These are phyloP conservation scores for Incumbomyces lentus DNA, from an alignment of 2,329 filamentous ascomycete genomes.

Conservation along the genomic window DNA sequence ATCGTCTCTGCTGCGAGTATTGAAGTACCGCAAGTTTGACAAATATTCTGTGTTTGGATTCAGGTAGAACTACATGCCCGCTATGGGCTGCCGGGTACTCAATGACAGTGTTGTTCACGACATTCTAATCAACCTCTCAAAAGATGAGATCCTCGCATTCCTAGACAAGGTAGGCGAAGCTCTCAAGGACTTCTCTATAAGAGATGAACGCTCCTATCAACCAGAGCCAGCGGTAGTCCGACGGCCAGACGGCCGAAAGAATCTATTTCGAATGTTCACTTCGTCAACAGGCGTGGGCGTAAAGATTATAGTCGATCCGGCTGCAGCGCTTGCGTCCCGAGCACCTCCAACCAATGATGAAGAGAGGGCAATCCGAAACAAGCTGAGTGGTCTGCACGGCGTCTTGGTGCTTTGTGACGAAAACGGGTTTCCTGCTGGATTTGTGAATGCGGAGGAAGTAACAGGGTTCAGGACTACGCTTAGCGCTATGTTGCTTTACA, in stretches of 20 bases:
- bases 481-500: slow-evolving; percentile 47
- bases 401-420: background rate
- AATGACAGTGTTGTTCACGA: slow-evolving; percentile 3
- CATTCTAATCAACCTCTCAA: slow-evolving; percentile 5
- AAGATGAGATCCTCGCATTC: slow-evolving; percentile 1
- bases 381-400: slow-evolving; percentile 17
- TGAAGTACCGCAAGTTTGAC: too few species aligned
- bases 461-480: slow-evolving; percentile 75
- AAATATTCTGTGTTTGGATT: too few species aligned
- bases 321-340: background rate
- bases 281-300: background rate
- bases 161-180: background rate
- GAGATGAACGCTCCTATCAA: slow-evolving; percentile 4
- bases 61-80: too few species aligned
- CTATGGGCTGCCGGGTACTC: slow-evolving; percentile 1
- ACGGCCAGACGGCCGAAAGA: slow-evolving; percentile 4
- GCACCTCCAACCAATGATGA: background rate
- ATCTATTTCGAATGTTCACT: slow-evolving; percentile 2
- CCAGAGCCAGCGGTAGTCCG: slow-evolving; percentile 3
- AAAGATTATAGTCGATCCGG: slow-evolving; percentile 6
- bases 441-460: slow-evolving; percentile 62
- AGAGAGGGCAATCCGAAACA: background rate
- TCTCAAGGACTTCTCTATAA: background rate
- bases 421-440: slow-evolving; percentile 31
- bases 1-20: too few species aligned